phyloP scores from a whole-genome alignment of 345 rosid genomes.

The Abelmoschus esculentus region DNA sequence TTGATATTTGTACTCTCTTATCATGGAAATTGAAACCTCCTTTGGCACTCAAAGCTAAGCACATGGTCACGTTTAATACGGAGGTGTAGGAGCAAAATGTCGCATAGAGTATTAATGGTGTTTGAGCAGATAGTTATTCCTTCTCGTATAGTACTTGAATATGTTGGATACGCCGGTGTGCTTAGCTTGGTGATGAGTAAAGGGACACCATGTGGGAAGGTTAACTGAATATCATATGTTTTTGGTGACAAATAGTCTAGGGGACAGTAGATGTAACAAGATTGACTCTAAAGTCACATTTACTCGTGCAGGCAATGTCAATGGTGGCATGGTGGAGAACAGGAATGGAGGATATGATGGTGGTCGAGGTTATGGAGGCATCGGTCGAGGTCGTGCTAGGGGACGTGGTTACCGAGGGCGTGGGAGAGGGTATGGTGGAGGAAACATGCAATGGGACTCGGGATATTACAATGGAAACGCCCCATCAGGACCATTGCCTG shows the following conservation, averaged over 20 bases:
- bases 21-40: conserved; percentile 13
- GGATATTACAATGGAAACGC: conserved; percentile 16
- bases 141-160: not conserved
- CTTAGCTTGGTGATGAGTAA: not conserved
- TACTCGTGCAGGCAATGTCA: conserved; percentile 24
- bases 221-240: not conserved
- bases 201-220: not conserved
- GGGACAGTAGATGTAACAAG: not conserved
- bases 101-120: not conserved
- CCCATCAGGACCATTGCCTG: conserved; percentile 14
- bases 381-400: conserved; percentile 47
- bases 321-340: conserved; percentile 30
- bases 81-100: no score
- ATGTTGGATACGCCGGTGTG: not conserved
- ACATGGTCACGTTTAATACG: not conserved
- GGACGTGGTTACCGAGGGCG: conserved; percentile 39
- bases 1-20: conserved; percentile 1
- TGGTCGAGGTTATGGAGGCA: conserved; percentile 31
- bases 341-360: conserved; percentile 41
- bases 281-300: no score
- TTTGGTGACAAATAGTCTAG: not conserved
- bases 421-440: conserved; percentile 26
- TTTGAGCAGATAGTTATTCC: not conserved
- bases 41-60: conserved; percentile 5
- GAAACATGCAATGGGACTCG: conserved; percentile 16